Evolutionary conservation across 2,329 filamentous ascomycete genomes (phyloP).

Genomic region (Hypoxylon sp.): DNA sequence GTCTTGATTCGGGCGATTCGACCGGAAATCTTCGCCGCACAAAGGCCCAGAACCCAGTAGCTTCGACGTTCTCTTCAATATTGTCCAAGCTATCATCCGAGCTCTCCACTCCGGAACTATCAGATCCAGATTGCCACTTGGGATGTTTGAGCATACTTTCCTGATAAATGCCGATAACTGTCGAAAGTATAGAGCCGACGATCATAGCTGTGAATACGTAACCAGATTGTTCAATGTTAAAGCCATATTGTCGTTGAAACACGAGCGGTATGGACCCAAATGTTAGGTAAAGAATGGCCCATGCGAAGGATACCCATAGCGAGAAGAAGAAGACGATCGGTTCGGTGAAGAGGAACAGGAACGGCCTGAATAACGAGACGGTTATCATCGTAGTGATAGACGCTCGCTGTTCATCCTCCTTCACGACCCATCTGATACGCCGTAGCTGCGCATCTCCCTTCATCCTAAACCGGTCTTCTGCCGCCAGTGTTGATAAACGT

Average conservation of each 20-base stretch:
- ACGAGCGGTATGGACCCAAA: slow-evolving; percentile 86
- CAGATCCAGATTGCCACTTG: slow-evolving; percentile 54
- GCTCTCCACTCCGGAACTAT: slow-evolving; percentile 52
- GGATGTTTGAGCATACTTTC: slow-evolving; percentile 73
- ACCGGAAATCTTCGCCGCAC: slow-evolving; percentile 63
- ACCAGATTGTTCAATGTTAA: slow-evolving; percentile 76
- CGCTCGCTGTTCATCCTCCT: slow-evolving; percentile 81
- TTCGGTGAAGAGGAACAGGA: slow-evolving; percentile 81
- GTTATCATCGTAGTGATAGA: slow-evolving; percentile 78
- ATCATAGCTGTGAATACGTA: slow-evolving; percentile 82
- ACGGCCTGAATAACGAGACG: slow-evolving; percentile 82
- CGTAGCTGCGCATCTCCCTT: slow-evolving; percentile 50
- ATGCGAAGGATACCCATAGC: slow-evolving; percentile 90
- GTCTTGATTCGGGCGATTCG: slow-evolving; percentile 78
- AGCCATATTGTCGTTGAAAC: slow-evolving; percentile 76
- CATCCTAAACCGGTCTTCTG: not conserved
- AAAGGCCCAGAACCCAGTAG: slow-evolving; percentile 61
- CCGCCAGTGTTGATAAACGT: not conserved
- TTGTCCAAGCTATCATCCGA: slow-evolving; percentile 46
- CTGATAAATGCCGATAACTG: slow-evolving; percentile 78
- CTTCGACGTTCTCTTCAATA: slow-evolving; percentile 25
- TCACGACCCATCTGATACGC: slow-evolving; percentile 84
- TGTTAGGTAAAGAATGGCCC: slow-evolving; percentile 89
- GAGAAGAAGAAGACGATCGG: slow-evolving; percentile 89
- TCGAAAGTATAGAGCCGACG: slow-evolving; percentile 75